Evolutionary conservation across 2,329 filamentous ascomycete species (phyloP).

Genomic region (Nothomitra cinnamomea): DNA sequence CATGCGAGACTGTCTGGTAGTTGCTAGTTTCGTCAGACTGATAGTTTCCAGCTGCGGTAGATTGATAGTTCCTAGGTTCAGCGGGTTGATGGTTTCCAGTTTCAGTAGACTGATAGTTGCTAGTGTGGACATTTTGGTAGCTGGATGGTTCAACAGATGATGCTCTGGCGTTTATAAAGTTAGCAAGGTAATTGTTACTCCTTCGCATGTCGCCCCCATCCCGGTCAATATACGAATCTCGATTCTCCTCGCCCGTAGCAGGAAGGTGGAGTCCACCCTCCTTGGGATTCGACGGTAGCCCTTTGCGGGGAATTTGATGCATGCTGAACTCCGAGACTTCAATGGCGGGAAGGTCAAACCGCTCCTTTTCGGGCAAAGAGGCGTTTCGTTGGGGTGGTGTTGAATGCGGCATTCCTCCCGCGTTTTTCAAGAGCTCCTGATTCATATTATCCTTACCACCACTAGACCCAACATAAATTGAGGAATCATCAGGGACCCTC

Average conservation of each 20-base stretch:
- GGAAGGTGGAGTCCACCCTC: constrained; percentile 20
- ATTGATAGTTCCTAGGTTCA: background rate
- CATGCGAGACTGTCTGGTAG: background rate
- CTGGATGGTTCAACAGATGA: background rate
- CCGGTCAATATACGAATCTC: constrained; percentile 7
- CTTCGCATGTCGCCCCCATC: constrained; percentile 10
- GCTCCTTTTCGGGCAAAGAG: background rate
- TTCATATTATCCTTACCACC: constrained; percentile 16
- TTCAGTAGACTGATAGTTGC: background rate
- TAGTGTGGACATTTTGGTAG: no score
- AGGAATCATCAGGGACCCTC: constrained; percentile 22
- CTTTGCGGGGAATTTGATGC: background rate
- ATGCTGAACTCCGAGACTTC: background rate
- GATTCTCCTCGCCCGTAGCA: background rate
- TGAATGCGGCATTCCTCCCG: constrained; percentile 15
- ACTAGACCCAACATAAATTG: constrained; percentile 29
- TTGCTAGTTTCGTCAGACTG: background rate
- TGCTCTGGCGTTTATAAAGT: constrained; percentile 10
- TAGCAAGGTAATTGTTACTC: constrained; percentile 18
- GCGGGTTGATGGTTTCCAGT: background rate
- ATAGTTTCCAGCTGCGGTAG: no score
- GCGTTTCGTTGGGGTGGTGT: constrained; percentile 7
- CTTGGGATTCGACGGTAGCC: background rate
- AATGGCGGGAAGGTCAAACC: background rate
- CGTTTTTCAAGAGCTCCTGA: constrained; percentile 14